Percentiles rank a stretch among this genome's conserved stretches.
phyloP scores from a whole-genome alignment of 2,329 filamentous ascomycete genomes.

The Scytalidium lignicola region DNA sequence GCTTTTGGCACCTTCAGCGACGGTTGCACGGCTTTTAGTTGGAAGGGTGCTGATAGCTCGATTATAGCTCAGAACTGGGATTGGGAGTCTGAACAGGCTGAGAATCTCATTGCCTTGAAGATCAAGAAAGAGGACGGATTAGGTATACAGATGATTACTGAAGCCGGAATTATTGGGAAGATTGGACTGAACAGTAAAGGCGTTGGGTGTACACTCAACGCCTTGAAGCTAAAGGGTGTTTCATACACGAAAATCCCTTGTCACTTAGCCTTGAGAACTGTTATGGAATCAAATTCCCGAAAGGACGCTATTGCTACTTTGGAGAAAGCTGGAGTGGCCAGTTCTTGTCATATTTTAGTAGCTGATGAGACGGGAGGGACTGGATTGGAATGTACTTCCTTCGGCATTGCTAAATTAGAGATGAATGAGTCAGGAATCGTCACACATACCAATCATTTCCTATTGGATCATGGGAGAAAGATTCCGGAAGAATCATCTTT shows the following conservation, averaged over 20 bases:
- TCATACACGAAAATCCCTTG: conserved; percentile 42
- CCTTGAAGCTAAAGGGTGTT: conserved; percentile 46
- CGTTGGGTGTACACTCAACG: conserved; percentile 52
- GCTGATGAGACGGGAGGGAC: conserved; percentile 40
- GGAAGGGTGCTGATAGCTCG: conserved; percentile 22
- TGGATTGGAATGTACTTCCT: conserved; percentile 43
- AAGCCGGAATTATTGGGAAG: conserved; percentile 29
- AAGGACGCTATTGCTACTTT: conserved; percentile 40
- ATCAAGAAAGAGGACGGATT: conserved; percentile 12
- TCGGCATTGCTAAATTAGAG: conserved; percentile 22
- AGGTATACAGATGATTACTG: conserved; percentile 18
- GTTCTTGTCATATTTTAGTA: conserved; percentile 48
- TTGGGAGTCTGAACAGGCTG: conserved; percentile 18
- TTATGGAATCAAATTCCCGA: conserved; percentile 41
- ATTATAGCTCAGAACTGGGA: conserved; percentile 27
- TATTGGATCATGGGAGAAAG: conserved; percentile 14
- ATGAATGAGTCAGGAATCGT: conserved; percentile 15
- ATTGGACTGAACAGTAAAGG: conserved; percentile 50
- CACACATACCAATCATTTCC: conserved; percentile 29
- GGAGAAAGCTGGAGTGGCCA: conserved; percentile 42
- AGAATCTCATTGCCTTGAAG: conserved; percentile 16
- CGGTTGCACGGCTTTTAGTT: conserved; percentile 44
- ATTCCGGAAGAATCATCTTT: conserved; percentile 16
- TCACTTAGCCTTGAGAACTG: conserved; percentile 48
- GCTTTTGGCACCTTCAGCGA: conserved; percentile 45